A percentile compares a stretch with the other conserved stretches of the same genome.
phyloP scores from a whole-genome alignment of 345 rosid genomes.

The Acer yangbiense region DNA sequence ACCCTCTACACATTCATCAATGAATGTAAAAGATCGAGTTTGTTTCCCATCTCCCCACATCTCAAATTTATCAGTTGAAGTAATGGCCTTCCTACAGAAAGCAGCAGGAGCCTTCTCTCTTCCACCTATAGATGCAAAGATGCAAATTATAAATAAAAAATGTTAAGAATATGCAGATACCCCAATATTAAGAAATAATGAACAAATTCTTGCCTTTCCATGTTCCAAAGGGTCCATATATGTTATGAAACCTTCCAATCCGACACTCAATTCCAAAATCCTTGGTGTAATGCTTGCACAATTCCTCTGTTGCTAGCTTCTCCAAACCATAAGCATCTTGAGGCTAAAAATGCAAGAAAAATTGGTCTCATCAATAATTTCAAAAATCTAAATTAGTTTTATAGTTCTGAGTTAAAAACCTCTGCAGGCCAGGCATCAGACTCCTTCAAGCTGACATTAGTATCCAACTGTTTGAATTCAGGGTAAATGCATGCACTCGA shows the following conservation, averaged over 20 bases:
- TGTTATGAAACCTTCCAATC: slow-evolving; percentile 91
- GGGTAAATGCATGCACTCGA: slow-evolving; percentile 98
- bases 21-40: slow-evolving; percentile 64
- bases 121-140: slow-evolving; percentile 40
- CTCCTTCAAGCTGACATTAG: slow-evolving; percentile 97
- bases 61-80: slow-evolving; percentile 54
- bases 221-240: slow-evolving; percentile 95
- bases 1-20: slow-evolving; percentile 69
- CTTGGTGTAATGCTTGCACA: slow-evolving; percentile 96
- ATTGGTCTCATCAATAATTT: slow-evolving; percentile 8
- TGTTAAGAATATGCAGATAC: not conserved
- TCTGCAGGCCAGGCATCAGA: slow-evolving; percentile 99
- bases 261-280: slow-evolving; percentile 92
- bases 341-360: slow-evolving; percentile 49
- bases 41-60: slow-evolving; percentile 70
- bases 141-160: not conserved
- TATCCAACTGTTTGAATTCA: slow-evolving; percentile 93
- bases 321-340: slow-evolving; percentile 99
- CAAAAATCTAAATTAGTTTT: not conserved
- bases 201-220: slow-evolving; percentile 71
- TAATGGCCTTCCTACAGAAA: slow-evolving; percentile 52
- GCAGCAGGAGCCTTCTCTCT: slow-evolving; percentile 71
- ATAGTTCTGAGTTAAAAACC: slow-evolving; percentile 44
- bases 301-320: slow-evolving; percentile 93
- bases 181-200: not conserved